phyloP scores from a whole-genome alignment of 2,329 filamentous ascomycete genomes.

The Pseudogymnoascus sp. region DNA sequence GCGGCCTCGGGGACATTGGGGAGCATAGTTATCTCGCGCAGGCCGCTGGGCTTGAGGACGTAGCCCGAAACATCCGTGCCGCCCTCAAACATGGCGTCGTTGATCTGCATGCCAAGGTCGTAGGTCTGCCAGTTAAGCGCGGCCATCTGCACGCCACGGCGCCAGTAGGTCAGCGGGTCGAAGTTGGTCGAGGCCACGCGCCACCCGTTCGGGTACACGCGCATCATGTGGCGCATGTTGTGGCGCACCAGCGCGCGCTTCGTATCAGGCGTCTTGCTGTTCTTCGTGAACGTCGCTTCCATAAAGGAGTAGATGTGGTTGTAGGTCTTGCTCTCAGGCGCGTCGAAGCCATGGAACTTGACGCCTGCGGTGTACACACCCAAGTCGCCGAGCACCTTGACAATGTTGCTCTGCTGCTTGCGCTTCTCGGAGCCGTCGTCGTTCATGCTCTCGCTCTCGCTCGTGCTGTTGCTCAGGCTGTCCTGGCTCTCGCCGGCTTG shows the following conservation, averaged over 20 bases:
- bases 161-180: constrained; percentile 88
- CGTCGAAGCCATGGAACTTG: constrained; percentile 76
- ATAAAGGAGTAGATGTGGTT: constrained; percentile 97
- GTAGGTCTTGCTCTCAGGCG: constrained; percentile 69
- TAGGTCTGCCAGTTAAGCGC: constrained; percentile 98
- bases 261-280: constrained; percentile 65
- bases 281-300: constrained; percentile 76
- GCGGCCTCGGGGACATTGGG: constrained; percentile 43
- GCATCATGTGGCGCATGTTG: constrained; percentile 86
- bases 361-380: constrained; percentile 68
- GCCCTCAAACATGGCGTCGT: constrained; percentile 94
- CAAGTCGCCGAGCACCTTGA: constrained; percentile 71
- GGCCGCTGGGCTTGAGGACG: constrained; percentile 81
- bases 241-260: constrained; percentile 78
- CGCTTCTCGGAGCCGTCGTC: constrained; percentile 43
- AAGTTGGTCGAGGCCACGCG: constrained; percentile 88
- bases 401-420: constrained; percentile 71
- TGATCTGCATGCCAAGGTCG: constrained; percentile 90
- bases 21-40: constrained; percentile 61
- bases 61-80: constrained; percentile 83
- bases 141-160: constrained; percentile 93
- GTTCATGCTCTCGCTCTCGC: constrained; percentile 68
- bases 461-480: constrained; percentile 53
- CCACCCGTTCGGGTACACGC: constrained; percentile 80
- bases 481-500: constrained; percentile 34